Base-by-base conservation (phyloP, 768 basidiomycete species). In the Lactarius vividus region DNA sequence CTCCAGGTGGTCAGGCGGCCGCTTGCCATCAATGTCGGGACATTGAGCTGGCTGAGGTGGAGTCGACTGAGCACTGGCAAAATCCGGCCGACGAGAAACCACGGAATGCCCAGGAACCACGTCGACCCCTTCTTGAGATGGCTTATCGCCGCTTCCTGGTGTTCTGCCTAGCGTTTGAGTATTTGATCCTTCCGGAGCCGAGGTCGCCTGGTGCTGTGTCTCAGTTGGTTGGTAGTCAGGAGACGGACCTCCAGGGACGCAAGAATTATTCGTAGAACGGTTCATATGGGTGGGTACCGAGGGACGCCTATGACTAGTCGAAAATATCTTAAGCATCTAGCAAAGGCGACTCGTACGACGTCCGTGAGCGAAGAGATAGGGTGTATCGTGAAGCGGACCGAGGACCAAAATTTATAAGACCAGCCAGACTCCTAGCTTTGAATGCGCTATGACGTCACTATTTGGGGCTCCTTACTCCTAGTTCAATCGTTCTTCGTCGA, bases 401-500 rank as follows among this genome's bases (percentile, higher is more conserved):
- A 16, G 62, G n/a, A 16, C 23, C 23, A 39, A 16, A 49, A 63
- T 54, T 56, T 54, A 65, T 26, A 31, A 20, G 9, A 16, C 11
- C 42, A 18, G n/a, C n/a, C n/a, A 40, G 15, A 40, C 16, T 4
- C 40, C 40, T 40, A 15, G 20, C 42, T 44, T 44, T n/a, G 42
- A 20, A 10, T 44, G 20, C 4, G 20, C 20, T 4, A 44, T 44
- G 42, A 44, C 42, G 42, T 44, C 42, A 44, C 42, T 3, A 46
- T n/a, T 46, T 20, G 44, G 10, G 44, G 44, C 40, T 16, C 40
- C 16, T 6, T 33, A 33, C 8, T 8, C 33, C 7, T 9, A 9
- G 33, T 33, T 33, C 33, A n/a, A n/a, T n/a, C 35, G 35, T 44
- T 55, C 61, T 35, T 84, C 80, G 23, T 77, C 77, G 0, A 79